Conservation (phyloP, 257 asterid species). For the Prunella vulgaris region DNA sequence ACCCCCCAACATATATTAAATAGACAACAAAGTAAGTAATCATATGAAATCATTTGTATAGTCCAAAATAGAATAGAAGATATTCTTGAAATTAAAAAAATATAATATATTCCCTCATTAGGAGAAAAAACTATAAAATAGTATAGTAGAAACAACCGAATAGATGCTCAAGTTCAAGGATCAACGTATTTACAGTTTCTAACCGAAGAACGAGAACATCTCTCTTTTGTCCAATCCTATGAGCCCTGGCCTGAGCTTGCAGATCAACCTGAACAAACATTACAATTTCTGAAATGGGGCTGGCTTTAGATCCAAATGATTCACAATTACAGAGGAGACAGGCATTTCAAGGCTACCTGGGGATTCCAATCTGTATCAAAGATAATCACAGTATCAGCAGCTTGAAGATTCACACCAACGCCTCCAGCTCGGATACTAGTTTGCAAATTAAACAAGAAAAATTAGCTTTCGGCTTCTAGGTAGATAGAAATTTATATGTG, state of each 20-base stretch:
- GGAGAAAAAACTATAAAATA: not conserved
- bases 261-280: constrained; percentile 81
- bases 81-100: not conserved
- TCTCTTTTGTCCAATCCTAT: constrained; percentile 98
- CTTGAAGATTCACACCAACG: constrained; percentile 99
- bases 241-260: constrained; percentile 99
- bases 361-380: constrained; percentile 99
- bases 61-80: constrained; percentile 1
- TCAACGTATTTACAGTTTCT: constrained; percentile 65
- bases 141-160: not conserved
- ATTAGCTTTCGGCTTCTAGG: not conserved
- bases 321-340: constrained; percentile 13
- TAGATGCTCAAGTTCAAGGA: constrained; percentile 13
- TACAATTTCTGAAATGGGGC: constrained; percentile 15
- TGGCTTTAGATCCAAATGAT: constrained; percentile 6
- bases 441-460: constrained; percentile 15
- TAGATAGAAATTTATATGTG: not conserved
- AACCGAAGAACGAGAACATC: constrained; percentile 98
- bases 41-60: not conserved
- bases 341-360: constrained; percentile 49
- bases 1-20: not conserved
- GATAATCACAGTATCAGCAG: constrained; percentile 98
- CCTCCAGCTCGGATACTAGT: constrained; percentile 99
- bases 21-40: not conserved
- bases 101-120: not conserved